Evolutionary conservation across 148 eudicot genomes (phyloP), one percentile per base, ranked within the genome.

Genomic region (Chenopodium quinoa): DNA sequence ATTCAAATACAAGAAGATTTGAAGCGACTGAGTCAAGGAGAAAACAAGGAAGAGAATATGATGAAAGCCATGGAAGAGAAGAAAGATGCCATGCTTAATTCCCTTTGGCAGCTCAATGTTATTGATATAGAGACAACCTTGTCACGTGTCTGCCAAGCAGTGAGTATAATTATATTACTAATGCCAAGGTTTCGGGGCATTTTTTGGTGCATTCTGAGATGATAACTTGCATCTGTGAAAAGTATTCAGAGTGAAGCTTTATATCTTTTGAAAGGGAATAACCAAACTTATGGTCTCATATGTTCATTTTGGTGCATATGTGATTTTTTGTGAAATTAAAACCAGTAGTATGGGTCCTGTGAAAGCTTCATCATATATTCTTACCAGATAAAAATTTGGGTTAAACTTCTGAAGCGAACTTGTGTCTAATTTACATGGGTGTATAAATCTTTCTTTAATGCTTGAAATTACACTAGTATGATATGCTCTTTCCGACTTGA

Each of bases 51-150:
- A 76, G 97, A 90, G 82, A 79, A 64, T 81, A 40, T 93, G 80
- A 72, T 83, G 79, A 93, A 91, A 86, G 91, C 88, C 52, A 73
- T 91, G 77, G 97, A 94, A 90, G 94, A 91, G n/a, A 94, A 93
- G 80, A 93, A 93, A 86, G 98, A 93, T 27, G 91, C 85, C 14
- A 88, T 95, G 92, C 75, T 95, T 85, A 80, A 90, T 77, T 93
- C 96, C 75, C 97, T 95, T 81, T 95, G 98, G 98, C 93, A 92
- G 85, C 90, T 95, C 66, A 95, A 93, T 82, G 98, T 95, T 79
- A 93, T 91, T 27, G 98, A 95, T 84, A 95, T 95, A 40, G 98
- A 95, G 89, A 86, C 89, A 50, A 95, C 97, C 44, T 83, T 95
- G 79, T 86, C 91, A 73, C 97, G 87, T 47, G 98, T 95, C 58